Evolutionary conservation across 2,329 filamentous ascomycete species (phyloP).

Genomic region (Alternaria dauci): DNA sequence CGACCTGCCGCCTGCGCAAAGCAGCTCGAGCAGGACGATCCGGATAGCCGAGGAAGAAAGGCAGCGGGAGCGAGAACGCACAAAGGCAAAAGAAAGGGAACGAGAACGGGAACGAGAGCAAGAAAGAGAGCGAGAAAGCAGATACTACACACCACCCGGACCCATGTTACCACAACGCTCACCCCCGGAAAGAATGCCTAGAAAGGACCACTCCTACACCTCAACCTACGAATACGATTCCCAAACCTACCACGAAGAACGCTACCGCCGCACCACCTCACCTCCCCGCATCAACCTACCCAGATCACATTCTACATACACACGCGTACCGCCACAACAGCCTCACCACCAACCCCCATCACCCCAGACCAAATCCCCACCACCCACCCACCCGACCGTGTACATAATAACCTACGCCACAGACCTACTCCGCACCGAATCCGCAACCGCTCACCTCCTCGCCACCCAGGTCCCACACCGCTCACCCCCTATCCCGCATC

Average conservation of each 20-base stretch:
- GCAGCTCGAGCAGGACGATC: not conserved
- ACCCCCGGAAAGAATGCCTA: not conserved
- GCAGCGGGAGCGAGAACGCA: not conserved
- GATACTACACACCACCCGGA: not conserved
- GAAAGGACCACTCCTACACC: not conserved
- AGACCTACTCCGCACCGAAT: conserved; percentile 7
- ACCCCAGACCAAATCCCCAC: not conserved
- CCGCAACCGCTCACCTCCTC: conserved; percentile 17
- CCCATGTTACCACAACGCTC: not conserved
- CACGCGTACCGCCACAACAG: not conserved
- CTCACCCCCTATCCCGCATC: conserved; percentile 22
- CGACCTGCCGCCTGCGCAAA: conserved; percentile 2
- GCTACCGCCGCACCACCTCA: not conserved
- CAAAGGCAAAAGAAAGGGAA: not conserved
- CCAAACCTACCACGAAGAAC: not conserved
- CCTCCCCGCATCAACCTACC: not conserved
- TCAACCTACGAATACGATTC: conserved; percentile 2
- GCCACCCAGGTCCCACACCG: conserved; percentile 23
- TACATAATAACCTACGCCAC: conserved; percentile 37
- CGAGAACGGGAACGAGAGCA: not conserved
- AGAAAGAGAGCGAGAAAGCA: not conserved
- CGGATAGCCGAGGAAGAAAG: not conserved
- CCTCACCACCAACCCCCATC: too few relatives aligned
- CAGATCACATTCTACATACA: not conserved
- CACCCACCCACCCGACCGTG: conserved; percentile 25